Evolutionary conservation across 2,329 filamentous ascomycete species (phyloP), one percentile per base, ranked within the genome.

Genomic region (Cercospora sp.): DNA sequence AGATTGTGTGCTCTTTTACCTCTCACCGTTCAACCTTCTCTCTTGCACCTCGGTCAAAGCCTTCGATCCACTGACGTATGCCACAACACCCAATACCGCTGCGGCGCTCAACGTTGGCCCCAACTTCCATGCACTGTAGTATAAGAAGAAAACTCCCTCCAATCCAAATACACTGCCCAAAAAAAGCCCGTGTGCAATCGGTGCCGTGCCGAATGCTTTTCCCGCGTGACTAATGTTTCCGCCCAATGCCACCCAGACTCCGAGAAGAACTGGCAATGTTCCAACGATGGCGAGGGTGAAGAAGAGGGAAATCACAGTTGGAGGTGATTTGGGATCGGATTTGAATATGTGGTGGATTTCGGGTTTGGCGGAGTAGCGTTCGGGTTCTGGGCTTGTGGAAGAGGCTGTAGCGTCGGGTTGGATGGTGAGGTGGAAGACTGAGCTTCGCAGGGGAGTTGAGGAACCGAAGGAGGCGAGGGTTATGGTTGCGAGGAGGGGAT

Each of bases 281-380:
- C 87, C 91, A 39, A 91, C 73, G 1, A 97, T 89, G 36, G 90
- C 89, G 8, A 89, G 83, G 5, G 89, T 84, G 77, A 98, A 98
- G 67, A 91, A 83, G 60, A 95, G 76, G 2, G 92, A 94, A 71
- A 98, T 87, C 69, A 95, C 78, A 79, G 89, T 88, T 58, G 93
- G 91, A 23, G 94, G 93, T 80, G 88, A 97, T 80, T 87, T 87
- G 55, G 93, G 88, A 75, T 94, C 93, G 13, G 85, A 80, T 71
- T 88, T 89, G 88, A 98, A 99, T 75, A 91, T 91, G 83, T 99
- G 95, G 83, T 92, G 87, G 78, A 99, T 97, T 81, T 96, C 91
- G 9, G 88, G 83, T 72, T 89, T 87, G 82, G 92, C 91, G 77
- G 91, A 91, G 81, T 97, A 98, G 81, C 94, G 90, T 72, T 94